Conservation (phyloP, 1,284 basidiomycete genomes). For the Tetrapyrgos nigripes region DNA sequence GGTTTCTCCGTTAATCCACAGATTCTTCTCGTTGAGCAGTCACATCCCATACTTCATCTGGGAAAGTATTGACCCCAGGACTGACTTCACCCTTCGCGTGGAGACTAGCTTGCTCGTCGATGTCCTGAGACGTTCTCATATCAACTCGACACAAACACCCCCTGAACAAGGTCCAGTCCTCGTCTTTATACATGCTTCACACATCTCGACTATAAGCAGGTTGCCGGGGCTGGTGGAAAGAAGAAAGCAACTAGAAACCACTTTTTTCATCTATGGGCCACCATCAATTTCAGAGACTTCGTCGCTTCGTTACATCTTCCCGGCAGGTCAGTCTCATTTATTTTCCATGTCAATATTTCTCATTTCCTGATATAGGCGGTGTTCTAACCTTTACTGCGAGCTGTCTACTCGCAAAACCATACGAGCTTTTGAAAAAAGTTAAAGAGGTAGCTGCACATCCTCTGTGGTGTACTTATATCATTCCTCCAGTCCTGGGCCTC, state of each 20-base stretch:
- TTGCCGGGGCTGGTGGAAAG: constrained; percentile 54
- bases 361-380: constrained; percentile 54
- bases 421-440: constrained; percentile 51
- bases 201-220: constrained; percentile 51
- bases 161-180: constrained; percentile 31
- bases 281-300: constrained; percentile 55
- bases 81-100: too few relatives aligned
- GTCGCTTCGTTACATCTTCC: constrained; percentile 68
- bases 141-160: constrained; percentile 32
- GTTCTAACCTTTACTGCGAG: constrained; percentile 68
- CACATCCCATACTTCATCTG: too few relatives aligned
- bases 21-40: too few relatives aligned
- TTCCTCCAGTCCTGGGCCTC: constrained; percentile 64
- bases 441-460: constrained; percentile 60
- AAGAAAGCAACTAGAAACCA: constrained; percentile 46
- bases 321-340: constrained; percentile 53
- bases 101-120: not conserved
- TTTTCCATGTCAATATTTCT: constrained; percentile 16
- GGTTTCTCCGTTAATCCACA: too few relatives aligned
- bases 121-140: not conserved
- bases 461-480: constrained; percentile 67
- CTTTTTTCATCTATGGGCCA: constrained; percentile 71
- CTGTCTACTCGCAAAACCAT: constrained; percentile 58
- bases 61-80: too few relatives aligned
- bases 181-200: constrained; percentile 68